Base-by-base conservation (phyloP, 1,284 basidiomycete species). In the Inonotus obliquus region DNA sequence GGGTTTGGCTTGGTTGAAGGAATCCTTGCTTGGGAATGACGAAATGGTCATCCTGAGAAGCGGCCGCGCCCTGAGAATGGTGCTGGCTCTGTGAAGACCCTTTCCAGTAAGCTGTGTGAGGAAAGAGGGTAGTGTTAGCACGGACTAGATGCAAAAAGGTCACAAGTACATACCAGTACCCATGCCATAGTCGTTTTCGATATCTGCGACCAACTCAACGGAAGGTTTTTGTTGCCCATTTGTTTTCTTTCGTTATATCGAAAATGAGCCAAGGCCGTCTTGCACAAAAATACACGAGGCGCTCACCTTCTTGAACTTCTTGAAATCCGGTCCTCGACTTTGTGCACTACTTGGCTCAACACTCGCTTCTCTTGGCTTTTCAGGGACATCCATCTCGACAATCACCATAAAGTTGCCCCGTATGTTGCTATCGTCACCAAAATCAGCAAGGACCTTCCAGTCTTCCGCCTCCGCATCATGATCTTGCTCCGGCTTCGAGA, bases 381-480 rank as follows among this genome's bases (percentile, higher is more conserved):
- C 72, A 67, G 73, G 79, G 11, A 87, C 73, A 27, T 87, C 84
- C 75, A 90, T 75, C 69, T 93, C 90, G 19, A 92, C 76, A 44
- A 94, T 81, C 25, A 89, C 81, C 85, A 95, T 94, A 65, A 94
- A 95, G 69, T 94, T 94, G 0, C 93, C 93, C 57, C 86, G 74
- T 54, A 92, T 63, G 57, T 80, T 79, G 1, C 71, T 73, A 57
- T 89, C 82, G 65, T 90, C 83, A 19, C 86, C 88, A 71, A 94
- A 91, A 57, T 91, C 86, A 29, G 85, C 85, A 37, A 93, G 71
- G 11, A 91, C 72, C 2, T 78, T 78, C 86, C 86, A 91, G 56
- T 82, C 80, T 53, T 82, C 75, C 64, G 81, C 79, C 48, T 74
- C 66, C 25, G 76, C 75, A 23, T 70, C 73, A 2, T 68, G 70